These are phyloP conservation scores for Aquilaria yunnanensis DNA, from an alignment of 345 rosid species.

Conservation along the genomic window DNA sequence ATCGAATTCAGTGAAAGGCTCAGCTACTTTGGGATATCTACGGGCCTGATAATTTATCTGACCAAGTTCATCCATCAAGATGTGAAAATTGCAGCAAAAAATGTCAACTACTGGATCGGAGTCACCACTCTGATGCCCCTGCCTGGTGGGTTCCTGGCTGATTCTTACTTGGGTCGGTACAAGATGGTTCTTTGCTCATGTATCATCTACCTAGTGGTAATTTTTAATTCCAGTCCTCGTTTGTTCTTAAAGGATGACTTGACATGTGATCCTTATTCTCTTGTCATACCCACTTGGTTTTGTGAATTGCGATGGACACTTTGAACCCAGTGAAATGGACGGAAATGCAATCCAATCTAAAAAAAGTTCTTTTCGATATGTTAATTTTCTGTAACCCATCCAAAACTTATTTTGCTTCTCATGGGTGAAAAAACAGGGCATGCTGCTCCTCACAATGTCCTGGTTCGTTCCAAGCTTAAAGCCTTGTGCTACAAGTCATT, in stretches of 20 bases:
- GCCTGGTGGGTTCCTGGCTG: conserved; percentile 42
- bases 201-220: conserved; percentile 37
- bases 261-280: too few species aligned
- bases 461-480: conserved; percentile 26
- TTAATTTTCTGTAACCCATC: too few species aligned
- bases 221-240: not conserved
- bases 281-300: too few species aligned
- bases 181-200: conserved; percentile 30
- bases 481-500: conserved; percentile 15
- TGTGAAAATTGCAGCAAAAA: conserved; percentile 36
- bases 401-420: too few species aligned
- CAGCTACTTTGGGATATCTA: conserved; percentile 33
- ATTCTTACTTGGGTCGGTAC: conserved; percentile 41
- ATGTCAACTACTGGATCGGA: conserved; percentile 49
- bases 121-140: conserved; percentile 44
- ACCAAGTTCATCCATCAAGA: conserved; percentile 38
- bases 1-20: conserved; percentile 53
- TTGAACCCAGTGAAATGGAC: too few species aligned
- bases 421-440: conserved; percentile 24
- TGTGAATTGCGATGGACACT: too few species aligned
- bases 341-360: too few species aligned
- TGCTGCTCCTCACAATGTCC: conserved; percentile 37
- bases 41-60: conserved; percentile 36
- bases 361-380: too few species aligned
- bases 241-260: too few species aligned